Evolutionary conservation across 768 basidiomycete genomes (phyloP).

Genomic region (Hebeloma cylindrosporum): DNA sequence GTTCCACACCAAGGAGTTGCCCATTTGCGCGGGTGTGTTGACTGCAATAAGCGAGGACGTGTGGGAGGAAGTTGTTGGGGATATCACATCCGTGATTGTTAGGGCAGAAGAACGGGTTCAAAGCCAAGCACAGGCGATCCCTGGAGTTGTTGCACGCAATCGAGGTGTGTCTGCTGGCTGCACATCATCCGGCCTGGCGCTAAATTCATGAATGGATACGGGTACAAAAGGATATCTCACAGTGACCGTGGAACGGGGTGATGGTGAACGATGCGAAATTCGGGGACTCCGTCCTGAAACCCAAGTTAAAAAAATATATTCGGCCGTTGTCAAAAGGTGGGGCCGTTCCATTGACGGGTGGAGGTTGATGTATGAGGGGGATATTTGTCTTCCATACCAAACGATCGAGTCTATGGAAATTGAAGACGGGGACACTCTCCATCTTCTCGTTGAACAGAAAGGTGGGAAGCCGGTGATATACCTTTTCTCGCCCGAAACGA

Average conservation of each 20-base stretch:
- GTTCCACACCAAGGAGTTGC: constrained; percentile 9
- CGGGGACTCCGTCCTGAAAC: no score
- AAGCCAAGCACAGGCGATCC: neutral
- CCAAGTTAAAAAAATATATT: no score
- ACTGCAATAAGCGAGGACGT: constrained; percentile 3
- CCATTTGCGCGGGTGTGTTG: constrained; percentile 8
- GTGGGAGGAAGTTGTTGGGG: constrained; percentile 5
- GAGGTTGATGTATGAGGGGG: no score
- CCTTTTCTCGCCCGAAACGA: constrained; percentile 30
- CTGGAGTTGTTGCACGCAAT: neutral
- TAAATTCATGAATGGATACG: no score
- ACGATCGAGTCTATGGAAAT: neutral
- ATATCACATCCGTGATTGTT: constrained; percentile 5
- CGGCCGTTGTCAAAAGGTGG: no score
- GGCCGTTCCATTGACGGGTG: no score
- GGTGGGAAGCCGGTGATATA: constrained; percentile 37
- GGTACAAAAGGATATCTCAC: no score
- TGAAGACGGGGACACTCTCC: neutral
- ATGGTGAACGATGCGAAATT: no score
- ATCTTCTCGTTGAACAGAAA: neutral
- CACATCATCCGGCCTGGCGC: no score
- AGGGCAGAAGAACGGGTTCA: neutral
- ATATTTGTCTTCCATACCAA: neutral
- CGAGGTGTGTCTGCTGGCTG: neutral
- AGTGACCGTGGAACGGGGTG: no score